phyloP scores from a whole-genome alignment of 352 stramenopile genomes.

The Pythium folliculosum region DNA sequence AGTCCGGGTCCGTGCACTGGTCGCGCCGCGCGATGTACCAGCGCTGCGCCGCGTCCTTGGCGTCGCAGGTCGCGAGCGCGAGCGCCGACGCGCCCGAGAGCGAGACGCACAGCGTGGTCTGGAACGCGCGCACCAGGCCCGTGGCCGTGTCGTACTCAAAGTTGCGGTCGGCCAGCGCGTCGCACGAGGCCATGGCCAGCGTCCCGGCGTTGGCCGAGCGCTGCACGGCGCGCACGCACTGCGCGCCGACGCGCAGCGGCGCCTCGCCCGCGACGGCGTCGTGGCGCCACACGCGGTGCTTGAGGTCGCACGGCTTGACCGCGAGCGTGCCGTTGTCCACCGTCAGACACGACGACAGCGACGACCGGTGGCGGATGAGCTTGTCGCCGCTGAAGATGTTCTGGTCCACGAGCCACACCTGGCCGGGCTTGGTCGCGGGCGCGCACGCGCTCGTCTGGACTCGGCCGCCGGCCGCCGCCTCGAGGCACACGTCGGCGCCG shows the following conservation, averaged over 20 bases:
- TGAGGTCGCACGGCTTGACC: conserved; percentile 5
- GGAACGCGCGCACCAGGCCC: conserved; percentile 6
- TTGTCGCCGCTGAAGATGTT: background rate
- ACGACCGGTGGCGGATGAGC: conserved; percentile 6
- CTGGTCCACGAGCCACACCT: background rate
- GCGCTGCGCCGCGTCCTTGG: conserved; percentile 5
- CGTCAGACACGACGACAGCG: background rate
- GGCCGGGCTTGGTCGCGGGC: conserved; percentile 1
- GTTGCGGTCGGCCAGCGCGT: conserved; percentile 1
- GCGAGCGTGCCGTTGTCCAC: conserved; percentile 1
- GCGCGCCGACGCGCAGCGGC: background rate
- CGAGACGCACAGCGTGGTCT: conserved; percentile 7
- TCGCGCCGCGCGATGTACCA: conserved; percentile 7
- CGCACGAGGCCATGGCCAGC: conserved; percentile 3
- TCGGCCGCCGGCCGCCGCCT: background rate
- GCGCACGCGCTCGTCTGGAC: background rate
- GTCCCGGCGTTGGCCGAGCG: background rate
- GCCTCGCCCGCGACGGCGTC: background rate
- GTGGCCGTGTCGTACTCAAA: conserved; percentile 17
- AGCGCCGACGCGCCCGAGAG: background rate
- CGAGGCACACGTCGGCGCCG: background rate
- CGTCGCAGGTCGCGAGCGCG: background rate
- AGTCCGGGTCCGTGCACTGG: background rate
- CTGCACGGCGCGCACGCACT: background rate
- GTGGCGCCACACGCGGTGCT: conserved; percentile 3